phyloP scores from a whole-genome alignment of 2,329 filamentous ascomycete genomes.

The Aspergillus sp. region DNA sequence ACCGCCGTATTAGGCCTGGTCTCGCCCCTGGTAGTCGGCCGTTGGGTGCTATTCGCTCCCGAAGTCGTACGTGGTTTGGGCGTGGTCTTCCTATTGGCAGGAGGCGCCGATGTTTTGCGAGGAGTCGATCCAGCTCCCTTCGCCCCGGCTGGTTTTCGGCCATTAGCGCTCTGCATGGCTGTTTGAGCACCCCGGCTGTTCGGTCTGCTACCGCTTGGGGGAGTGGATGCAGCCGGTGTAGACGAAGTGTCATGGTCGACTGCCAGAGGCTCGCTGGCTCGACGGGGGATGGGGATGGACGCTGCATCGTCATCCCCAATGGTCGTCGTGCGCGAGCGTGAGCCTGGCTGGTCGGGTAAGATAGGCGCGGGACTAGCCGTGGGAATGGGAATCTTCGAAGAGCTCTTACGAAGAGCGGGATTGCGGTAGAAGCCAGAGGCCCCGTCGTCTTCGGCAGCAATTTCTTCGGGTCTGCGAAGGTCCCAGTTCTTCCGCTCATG shows the following conservation, averaged over 20 bases:
- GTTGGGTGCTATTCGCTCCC: constrained; percentile 39
- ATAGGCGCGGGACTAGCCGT: constrained; percentile 72
- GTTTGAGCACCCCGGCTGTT: constrained; percentile 22
- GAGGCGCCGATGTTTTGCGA: constrained; percentile 33
- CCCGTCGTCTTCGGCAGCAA: constrained; percentile 46
- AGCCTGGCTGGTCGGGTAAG: constrained; percentile 60
- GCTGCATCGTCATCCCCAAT: constrained; percentile 54
- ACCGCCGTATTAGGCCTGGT: constrained; percentile 45
- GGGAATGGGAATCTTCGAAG: constrained; percentile 79
- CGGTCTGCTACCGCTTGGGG: constrained; percentile 18
- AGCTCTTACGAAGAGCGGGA: constrained; percentile 50
- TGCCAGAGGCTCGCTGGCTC: constrained; percentile 52
- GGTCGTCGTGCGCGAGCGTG: constrained; percentile 52
- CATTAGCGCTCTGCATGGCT: constrained; percentile 18
- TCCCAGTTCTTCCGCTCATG: constrained; percentile 56
- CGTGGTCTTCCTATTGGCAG: constrained; percentile 34
- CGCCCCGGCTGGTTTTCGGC: constrained; percentile 21
- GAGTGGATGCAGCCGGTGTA: constrained; percentile 13
- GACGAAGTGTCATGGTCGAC: constrained; percentile 16
- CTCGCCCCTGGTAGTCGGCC: constrained; percentile 56
- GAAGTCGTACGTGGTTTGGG: constrained; percentile 28
- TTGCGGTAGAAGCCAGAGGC: constrained; percentile 45
- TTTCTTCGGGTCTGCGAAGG: constrained; percentile 68
- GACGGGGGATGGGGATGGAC: constrained; percentile 55
- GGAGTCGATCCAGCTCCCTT: constrained; percentile 20